Conservation (phyloP, 495 filamentous ascomycete species). For the Annulohypoxylon maeteangense region DNA sequence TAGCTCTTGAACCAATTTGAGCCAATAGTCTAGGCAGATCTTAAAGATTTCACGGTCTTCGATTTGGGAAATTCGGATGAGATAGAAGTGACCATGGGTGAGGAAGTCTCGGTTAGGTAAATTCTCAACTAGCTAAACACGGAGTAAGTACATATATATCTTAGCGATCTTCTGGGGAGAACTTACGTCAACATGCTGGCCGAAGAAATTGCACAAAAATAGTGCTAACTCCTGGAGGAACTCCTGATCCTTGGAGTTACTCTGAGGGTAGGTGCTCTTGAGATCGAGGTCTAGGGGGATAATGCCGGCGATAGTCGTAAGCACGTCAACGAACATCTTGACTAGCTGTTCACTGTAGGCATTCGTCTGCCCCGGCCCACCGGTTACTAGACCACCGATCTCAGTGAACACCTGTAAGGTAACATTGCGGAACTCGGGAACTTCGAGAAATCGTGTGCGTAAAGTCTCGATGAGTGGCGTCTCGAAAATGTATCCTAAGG, state of each 20-base stretch:
- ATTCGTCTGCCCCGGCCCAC: slow-evolving; percentile 68
- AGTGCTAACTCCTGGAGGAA: slow-evolving; percentile 96
- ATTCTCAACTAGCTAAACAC: slow-evolving; percentile 85
- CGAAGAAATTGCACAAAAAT: slow-evolving; percentile 96
- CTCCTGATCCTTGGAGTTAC: slow-evolving; percentile 94
- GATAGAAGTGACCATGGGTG: slow-evolving; percentile 94
- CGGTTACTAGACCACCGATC: slow-evolving; percentile 89
- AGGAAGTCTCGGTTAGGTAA: slow-evolving; percentile 94
- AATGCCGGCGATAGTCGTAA: slow-evolving; percentile 88
- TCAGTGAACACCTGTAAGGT: slow-evolving; percentile 97
- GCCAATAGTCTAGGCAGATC: slow-evolving; percentile 99
- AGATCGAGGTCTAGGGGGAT: slow-evolving; percentile 90
- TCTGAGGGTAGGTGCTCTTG: slow-evolving; percentile 86
- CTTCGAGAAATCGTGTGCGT: slow-evolving; percentile 85
- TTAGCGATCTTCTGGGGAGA: background rate
- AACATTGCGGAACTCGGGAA: slow-evolving; percentile 93
- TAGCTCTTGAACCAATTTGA: slow-evolving; percentile 95
- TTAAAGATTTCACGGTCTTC: slow-evolving; percentile 99
- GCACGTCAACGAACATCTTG: slow-evolving; percentile 95
- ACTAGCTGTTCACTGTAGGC: slow-evolving; percentile 93
- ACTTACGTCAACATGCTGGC: slow-evolving; percentile 86
- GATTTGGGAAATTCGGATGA: slow-evolving; percentile 97
- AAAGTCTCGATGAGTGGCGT: slow-evolving; percentile 95
- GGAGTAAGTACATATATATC: slow-evolving; percentile 38
- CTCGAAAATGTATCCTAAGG: slow-evolving; percentile 97